Evolutionary conservation across 164 flowering plant species (phyloP).

Genomic region (Buxus sempervirens): DNA sequence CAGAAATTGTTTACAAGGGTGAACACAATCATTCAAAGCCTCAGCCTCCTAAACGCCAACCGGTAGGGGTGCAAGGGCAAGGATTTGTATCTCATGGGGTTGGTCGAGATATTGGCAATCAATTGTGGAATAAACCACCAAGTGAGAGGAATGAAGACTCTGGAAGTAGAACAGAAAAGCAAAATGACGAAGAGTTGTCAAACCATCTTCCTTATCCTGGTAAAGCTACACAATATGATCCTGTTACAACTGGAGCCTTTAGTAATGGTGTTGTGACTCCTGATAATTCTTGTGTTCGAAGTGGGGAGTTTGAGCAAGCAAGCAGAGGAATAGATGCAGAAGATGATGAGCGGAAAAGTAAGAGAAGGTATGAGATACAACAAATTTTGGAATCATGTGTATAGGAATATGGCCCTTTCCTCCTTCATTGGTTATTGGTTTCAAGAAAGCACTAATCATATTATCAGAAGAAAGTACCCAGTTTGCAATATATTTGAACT

Average conservation of each 20-base stretch:
- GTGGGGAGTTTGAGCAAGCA: constrained; percentile 64
- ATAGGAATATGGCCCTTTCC: not conserved
- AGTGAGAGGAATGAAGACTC: constrained; percentile 41
- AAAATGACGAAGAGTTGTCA: constrained; percentile 31
- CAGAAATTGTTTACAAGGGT: constrained; percentile 93
- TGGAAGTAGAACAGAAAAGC: constrained; percentile 38
- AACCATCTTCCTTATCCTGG: constrained; percentile 24
- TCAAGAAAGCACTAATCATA: too few species aligned
- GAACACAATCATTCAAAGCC: constrained; percentile 90
- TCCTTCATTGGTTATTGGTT: too few species aligned
- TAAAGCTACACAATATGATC: constrained; percentile 27
- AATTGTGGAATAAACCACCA: constrained; percentile 22
- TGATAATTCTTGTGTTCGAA: constrained; percentile 54
- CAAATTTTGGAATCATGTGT: not conserved
- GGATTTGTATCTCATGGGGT: constrained; percentile 37
- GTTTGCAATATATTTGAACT: too few species aligned
- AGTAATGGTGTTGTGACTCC: constrained; percentile 31
- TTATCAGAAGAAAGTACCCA: too few species aligned
- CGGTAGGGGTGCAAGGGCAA: constrained; percentile 35
- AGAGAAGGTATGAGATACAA: constrained; percentile 60
- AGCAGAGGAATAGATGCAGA: constrained; percentile 44
- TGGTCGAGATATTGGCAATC: constrained; percentile 30
- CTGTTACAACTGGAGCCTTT: constrained; percentile 24
- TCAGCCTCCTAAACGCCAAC: constrained; percentile 50
- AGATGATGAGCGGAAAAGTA: constrained; percentile 53